Percentiles rank a stretch among this genome's conserved stretches.
These are phyloP conservation scores for Dryas integrifolia DNA, from an alignment of 331 rosid species.

Conservation along the genomic window DNA sequence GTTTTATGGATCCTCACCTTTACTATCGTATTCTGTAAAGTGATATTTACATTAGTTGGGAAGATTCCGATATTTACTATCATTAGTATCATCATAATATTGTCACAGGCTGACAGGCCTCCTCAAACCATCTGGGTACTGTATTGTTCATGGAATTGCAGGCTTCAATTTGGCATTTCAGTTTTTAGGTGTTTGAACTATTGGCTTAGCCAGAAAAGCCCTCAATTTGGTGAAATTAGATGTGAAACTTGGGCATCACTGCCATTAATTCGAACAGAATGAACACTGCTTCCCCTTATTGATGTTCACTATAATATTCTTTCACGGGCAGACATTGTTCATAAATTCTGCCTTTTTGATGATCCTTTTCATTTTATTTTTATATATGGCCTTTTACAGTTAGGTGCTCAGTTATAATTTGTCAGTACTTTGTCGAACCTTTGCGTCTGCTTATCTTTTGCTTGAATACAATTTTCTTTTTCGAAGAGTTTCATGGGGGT, in stretches of 20 bases:
- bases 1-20: background rate
- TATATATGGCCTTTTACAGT: background rate
- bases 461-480: background rate
- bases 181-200: background rate
- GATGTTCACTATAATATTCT: background rate
- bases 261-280: background rate
- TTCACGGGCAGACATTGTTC: too few species aligned
- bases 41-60: background rate
- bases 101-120: slow-evolving; percentile 1
- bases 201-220: background rate
- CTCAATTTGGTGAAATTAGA: background rate
- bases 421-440: background rate
- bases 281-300: background rate
- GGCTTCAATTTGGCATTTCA: background rate
- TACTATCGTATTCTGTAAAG: background rate
- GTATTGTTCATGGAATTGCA: background rate
- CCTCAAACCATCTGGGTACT: background rate
- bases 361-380: background rate
- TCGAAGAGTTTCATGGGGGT: background rate
- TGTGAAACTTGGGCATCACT: background rate
- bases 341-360: background rate
- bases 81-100: background rate
- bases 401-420: background rate
- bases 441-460: background rate
- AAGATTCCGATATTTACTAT: background rate